phyloP scores from a whole-genome alignment of 768 basidiomycete species.

The button mushroom (Agaricus bisporus) region DNA sequence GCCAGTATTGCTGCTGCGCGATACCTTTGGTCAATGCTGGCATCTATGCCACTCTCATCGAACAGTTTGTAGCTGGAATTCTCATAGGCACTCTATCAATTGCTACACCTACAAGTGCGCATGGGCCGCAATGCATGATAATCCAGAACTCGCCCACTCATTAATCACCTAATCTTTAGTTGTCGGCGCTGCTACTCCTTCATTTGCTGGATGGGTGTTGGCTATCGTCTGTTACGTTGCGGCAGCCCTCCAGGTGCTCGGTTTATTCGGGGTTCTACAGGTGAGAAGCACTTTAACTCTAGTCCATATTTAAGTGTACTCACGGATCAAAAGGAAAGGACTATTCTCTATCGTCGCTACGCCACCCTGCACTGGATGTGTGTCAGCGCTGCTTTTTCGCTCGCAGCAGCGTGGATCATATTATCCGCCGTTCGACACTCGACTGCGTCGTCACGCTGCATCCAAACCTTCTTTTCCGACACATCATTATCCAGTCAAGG shows the following conservation, averaged over 20 bases:
- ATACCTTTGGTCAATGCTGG: conserved; percentile 89
- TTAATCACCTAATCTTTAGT: conserved; percentile 36
- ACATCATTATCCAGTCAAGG: conserved; percentile 42
- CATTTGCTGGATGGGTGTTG: conserved; percentile 67
- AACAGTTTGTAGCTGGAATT: conserved; percentile 68
- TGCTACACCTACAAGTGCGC: conserved; percentile 75
- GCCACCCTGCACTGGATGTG: conserved; percentile 56
- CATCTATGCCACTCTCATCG: conserved; percentile 72
- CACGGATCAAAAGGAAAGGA: conserved; percentile 49
- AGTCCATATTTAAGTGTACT: background rate
- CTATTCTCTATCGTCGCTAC: conserved; percentile 61
- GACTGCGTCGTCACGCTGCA: conserved; percentile 63
- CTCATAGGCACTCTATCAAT: conserved; percentile 68
- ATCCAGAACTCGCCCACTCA: background rate
- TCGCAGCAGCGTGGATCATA: conserved; percentile 77
- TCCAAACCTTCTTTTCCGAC: conserved; percentile 48
- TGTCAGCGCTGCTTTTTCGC: conserved; percentile 57
- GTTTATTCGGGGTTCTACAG: conserved; percentile 78
- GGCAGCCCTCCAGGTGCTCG: conserved; percentile 74
- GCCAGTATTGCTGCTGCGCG: conserved; percentile 91
- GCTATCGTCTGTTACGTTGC: conserved; percentile 71
- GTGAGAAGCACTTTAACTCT: conserved; percentile 31
- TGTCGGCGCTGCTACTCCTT: conserved; percentile 81
- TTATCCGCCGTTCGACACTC: conserved; percentile 75
- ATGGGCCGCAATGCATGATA: background rate